These are phyloP conservation scores for Helicostylum pulchrum DNA, from an alignment of 192 early-diverging fungal genomes.

Conservation along the genomic window DNA sequence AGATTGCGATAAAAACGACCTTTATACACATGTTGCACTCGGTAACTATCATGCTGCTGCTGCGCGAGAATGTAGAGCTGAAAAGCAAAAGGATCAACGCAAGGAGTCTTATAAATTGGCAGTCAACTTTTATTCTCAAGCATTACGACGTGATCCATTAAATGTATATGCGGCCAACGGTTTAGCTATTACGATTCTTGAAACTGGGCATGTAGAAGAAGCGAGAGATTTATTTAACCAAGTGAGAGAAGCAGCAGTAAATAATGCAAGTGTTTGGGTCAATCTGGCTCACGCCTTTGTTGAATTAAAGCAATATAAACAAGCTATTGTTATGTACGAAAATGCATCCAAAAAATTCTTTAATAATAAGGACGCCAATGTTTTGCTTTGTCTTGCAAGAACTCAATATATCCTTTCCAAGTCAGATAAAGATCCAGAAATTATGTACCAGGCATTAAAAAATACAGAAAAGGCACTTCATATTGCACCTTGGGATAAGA, in stretches of 20 bases:
- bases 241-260: constrained; percentile 41
- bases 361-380: constrained; percentile 46
- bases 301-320: constrained; percentile 70
- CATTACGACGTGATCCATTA: constrained; percentile 59
- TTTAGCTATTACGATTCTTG: constrained; percentile 79
- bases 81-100: constrained; percentile 26
- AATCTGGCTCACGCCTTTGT: constrained; percentile 78
- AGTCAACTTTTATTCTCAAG: constrained; percentile 79
- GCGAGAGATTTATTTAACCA: constrained; percentile 66
- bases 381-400: constrained; percentile 54
- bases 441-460: constrained; percentile 55
- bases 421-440: constrained; percentile 55
- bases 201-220: constrained; percentile 54
- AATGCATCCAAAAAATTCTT: constrained; percentile 53
- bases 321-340: constrained; percentile 74
- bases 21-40: constrained; percentile 73
- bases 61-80: constrained; percentile 52
- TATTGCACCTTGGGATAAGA: constrained; percentile 53
- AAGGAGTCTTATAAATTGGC: constrained; percentile 64
- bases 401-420: constrained; percentile 61
- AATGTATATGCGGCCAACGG: constrained; percentile 85
- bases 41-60: constrained; percentile 79
- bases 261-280: constrained; percentile 53
- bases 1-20: constrained; percentile 72
- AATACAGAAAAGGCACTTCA: constrained; percentile 49